A percentile compares a stretch with the other conserved stretches of the same genome.
Conservation (phyloP, 179 eudicot species). For the Heliamphora pulchella region DNA sequence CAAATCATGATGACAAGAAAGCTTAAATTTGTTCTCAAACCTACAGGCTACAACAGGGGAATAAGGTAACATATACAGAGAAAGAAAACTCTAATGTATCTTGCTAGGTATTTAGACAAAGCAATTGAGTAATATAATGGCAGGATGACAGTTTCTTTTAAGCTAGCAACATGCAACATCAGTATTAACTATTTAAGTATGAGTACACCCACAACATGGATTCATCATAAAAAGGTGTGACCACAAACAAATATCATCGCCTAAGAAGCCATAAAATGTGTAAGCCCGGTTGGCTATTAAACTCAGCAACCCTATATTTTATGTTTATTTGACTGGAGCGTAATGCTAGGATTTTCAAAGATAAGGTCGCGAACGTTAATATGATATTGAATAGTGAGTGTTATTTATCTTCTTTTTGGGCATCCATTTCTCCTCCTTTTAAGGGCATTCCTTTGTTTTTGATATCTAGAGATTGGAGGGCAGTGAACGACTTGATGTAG, state of each 20-base stretch:
- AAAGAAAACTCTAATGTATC: background rate
- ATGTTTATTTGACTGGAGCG: background rate
- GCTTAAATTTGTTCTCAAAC: background rate
- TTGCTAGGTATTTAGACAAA: background rate
- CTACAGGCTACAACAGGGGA: no score
- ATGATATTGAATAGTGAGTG: no score
- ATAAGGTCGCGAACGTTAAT: no score
- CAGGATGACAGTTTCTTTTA: background rate
- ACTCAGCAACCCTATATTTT: background rate
- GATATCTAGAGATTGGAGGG: no score
- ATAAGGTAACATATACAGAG: background rate
- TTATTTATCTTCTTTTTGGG: no score
- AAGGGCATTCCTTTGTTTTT: no score
- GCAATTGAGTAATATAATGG: background rate
- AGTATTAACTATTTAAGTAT: background rate
- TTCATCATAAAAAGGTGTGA: conserved; percentile 5
- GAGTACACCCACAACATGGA: background rate
- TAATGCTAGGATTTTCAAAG: background rate
- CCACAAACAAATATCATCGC: background rate
- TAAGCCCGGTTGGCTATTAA: background rate
- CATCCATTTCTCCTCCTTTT: no score
- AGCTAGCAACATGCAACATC: background rate
- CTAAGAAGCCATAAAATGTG: background rate
- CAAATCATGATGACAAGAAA: background rate
- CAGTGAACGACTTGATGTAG: no score